A percentile compares a stretch with the other conserved stretches of the same genome.
Conservation (phyloP, 2,329 filamentous ascomycete genomes). For the Hymenoscyphus occultus region DNA sequence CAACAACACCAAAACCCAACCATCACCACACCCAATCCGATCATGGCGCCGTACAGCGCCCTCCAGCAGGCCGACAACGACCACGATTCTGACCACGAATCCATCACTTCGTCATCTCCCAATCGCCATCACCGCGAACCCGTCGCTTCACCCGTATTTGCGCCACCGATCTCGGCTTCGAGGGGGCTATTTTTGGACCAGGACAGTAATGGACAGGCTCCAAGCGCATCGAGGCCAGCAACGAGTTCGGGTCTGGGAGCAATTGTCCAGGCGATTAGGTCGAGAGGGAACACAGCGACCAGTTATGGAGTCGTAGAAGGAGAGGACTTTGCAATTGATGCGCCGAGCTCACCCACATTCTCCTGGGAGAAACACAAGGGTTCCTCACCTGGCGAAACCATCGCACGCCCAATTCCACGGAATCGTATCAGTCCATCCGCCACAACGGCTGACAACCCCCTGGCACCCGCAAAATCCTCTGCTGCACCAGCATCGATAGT, state of each 20-base stretch:
- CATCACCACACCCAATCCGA: slow-evolving; percentile 1
- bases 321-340: slow-evolving; percentile 22
- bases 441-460: slow-evolving; percentile 18
- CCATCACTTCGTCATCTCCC: slow-evolving; percentile 4
- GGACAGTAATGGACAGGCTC: slow-evolving; percentile 11
- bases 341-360: slow-evolving; percentile 11
- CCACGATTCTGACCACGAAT: slow-evolving; percentile 13
- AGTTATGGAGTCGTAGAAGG: slow-evolving; percentile 25
- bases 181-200: slow-evolving; percentile 29
- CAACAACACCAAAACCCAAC: slow-evolving; percentile 8
- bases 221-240: neutral
- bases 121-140: neutral
- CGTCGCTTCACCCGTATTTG: slow-evolving; percentile 18
- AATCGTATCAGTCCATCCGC: slow-evolving; percentile 22
- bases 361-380: slow-evolving; percentile 9
- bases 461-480: slow-evolving; percentile 13
- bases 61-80: slow-evolving; percentile 18
- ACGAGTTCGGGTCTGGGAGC: slow-evolving; percentile 17
- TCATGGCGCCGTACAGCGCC: slow-evolving; percentile 16
- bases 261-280: slow-evolving; percentile 19
- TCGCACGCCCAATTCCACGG: slow-evolving; percentile 20
- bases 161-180: slow-evolving; percentile 18
- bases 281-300: slow-evolving; percentile 11
- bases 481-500: slow-evolving; percentile 22
- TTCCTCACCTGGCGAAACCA: slow-evolving; percentile 5